Conservation (phyloP, 768 basidiomycete species). For the Mycena haematopus region DNA sequence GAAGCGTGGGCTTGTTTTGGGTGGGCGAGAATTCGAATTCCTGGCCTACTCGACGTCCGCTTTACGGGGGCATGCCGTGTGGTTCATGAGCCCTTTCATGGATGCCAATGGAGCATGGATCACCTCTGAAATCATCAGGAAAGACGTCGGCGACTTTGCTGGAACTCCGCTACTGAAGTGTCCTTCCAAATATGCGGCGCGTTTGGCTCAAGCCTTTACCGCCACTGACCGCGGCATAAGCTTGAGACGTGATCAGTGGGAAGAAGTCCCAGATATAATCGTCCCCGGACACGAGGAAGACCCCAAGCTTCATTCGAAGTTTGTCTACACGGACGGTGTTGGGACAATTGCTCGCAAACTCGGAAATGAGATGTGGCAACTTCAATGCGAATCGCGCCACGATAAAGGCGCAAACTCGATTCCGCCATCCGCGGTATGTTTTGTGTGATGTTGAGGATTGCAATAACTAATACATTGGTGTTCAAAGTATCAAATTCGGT, state of each 20-base stretch:
- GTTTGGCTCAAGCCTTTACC: conserved; percentile 84
- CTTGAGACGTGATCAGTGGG: conserved; percentile 67
- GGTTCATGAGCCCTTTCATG: conserved; percentile 76
- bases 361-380: conserved; percentile 63
- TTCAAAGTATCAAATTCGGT: conserved; percentile 66
- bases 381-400: conserved; percentile 52
- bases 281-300: conserved; percentile 33
- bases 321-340: conserved; percentile 77
- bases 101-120: conserved; percentile 51
- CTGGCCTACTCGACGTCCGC: conserved; percentile 84
- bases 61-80: conserved; percentile 80
- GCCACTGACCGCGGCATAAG: conserved; percentile 80
- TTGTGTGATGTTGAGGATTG: neutral
- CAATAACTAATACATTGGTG: neutral
- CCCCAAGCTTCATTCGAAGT: conserved; percentile 30
- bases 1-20: conserved; percentile 71
- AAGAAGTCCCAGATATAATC: conserved; percentile 64
- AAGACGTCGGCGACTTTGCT: conserved; percentile 71
- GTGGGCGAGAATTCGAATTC: conserved; percentile 77
- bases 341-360: conserved; percentile 76
- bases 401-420: conserved; percentile 41
- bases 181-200: conserved; percentile 85
- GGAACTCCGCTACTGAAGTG: conserved; percentile 49
- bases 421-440: conserved; percentile 67
- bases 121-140: conserved; percentile 64